These are phyloP conservation scores for Stentor coeruleus DNA, from an alignment of 73 alveolate genomes.

Conservation along the genomic window DNA sequence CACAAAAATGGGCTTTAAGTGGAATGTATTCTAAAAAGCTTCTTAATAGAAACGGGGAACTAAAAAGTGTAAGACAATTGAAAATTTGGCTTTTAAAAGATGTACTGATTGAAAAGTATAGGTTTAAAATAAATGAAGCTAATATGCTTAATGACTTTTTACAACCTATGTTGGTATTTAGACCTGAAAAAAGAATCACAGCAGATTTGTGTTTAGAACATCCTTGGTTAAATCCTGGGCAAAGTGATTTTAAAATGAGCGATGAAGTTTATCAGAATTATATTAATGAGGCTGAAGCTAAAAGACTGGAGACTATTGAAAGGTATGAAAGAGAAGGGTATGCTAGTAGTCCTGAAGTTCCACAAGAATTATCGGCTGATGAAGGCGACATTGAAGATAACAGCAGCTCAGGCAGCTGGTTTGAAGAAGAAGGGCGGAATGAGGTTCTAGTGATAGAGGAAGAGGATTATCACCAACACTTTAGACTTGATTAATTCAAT, in stretches of 20 bases:
- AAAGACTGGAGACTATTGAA: not conserved
- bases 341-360: not conserved
- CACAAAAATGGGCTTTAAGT: conserved; percentile 48
- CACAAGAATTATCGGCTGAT: not conserved
- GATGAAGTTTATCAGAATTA: conserved; percentile 16
- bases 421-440: not conserved
- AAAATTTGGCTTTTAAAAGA: conserved; percentile 64
- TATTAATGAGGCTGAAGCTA: not conserved
- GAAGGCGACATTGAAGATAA: conserved; percentile 21
- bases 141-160: conserved; percentile 66
- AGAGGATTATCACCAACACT: not conserved
- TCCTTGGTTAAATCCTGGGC: conserved; percentile 57
- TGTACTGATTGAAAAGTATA: conserved; percentile 63
- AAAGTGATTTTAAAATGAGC: conserved; percentile 29
- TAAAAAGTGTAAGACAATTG: conserved; percentile 45
- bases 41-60: conserved; percentile 47
- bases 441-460: not conserved
- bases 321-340: not conserved
- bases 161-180: conserved; percentile 67
- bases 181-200: conserved; percentile 71
- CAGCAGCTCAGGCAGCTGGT: not conserved
- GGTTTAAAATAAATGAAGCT: conserved; percentile 70
- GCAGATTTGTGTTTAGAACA: conserved; percentile 71
- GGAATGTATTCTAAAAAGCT: conserved; percentile 53
- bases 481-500: no score